Evolutionary conservation across 2,329 filamentous ascomycete genomes (phyloP).

Genomic region (Aspergillus tamarii): DNA sequence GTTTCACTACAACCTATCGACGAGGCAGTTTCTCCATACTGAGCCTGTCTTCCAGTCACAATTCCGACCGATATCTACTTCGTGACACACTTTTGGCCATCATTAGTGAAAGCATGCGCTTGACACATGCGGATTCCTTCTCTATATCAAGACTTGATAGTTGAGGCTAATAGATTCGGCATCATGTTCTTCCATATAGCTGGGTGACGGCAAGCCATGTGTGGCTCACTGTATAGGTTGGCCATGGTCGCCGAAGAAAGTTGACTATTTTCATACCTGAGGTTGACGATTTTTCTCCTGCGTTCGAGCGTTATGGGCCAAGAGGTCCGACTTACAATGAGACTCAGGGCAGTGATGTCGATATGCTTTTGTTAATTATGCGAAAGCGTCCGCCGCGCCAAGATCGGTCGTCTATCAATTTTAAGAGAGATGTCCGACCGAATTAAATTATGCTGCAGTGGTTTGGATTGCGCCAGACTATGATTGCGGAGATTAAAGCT

Average conservation of each 20-base stretch:
- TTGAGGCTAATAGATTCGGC: not conserved
- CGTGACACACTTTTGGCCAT: not conserved
- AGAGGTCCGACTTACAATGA: too few species aligned
- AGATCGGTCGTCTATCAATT: too few species aligned
- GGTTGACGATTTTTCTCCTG: too few species aligned
- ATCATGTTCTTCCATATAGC: not conserved
- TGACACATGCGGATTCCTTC: not conserved
- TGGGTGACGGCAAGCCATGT: not conserved
- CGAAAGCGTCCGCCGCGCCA: too few species aligned
- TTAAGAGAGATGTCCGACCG: too few species aligned
- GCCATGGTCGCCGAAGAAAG: too few species aligned
- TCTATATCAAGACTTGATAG: not conserved
- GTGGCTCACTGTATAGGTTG: too few species aligned
- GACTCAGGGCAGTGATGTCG: too few species aligned
- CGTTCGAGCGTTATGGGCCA: too few species aligned
- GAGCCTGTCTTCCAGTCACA: not conserved
- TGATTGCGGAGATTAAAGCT: not conserved
- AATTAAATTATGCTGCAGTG: not conserved
- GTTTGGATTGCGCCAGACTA: too few species aligned
- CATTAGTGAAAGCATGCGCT: not conserved
- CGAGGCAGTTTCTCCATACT: not conserved
- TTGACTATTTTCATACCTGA: too few species aligned
- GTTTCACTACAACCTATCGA: not conserved
- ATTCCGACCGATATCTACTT: not conserved
- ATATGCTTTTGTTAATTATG: too few species aligned